Conservation (phyloP, 495 filamentous ascomycete species). For the Hypoxylon lienhwacheense region DNA sequence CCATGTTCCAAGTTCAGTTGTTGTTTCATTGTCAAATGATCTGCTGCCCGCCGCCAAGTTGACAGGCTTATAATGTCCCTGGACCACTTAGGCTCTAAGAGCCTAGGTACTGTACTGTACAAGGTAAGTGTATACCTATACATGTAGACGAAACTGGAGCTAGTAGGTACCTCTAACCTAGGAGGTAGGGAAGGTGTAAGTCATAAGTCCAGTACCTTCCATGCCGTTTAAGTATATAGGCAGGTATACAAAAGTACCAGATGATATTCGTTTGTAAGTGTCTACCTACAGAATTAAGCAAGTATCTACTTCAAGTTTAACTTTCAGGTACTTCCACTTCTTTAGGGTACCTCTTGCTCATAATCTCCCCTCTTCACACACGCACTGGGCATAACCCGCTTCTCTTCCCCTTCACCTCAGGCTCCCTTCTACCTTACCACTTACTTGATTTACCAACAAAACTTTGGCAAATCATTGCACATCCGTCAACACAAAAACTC, state of each 20-base stretch:
- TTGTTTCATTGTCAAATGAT: conserved; percentile 32
- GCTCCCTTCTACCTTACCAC: conserved; percentile 17
- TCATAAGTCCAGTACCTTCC: background rate
- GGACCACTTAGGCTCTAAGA: conserved; percentile 22
- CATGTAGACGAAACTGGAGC: conserved; percentile 18
- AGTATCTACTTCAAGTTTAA: conserved; percentile 4
- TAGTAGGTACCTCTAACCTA: background rate
- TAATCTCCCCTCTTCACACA: conserved; percentile 15
- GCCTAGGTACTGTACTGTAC: too few species aligned
- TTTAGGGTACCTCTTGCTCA: background rate
- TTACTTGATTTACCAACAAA: conserved; percentile 34
- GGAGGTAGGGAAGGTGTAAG: background rate
- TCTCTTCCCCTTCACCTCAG: conserved; percentile 26
- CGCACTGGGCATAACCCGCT: conserved; percentile 21
- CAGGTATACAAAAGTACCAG: background rate
- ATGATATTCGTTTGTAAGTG: too few species aligned
- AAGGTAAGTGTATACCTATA: too few species aligned
- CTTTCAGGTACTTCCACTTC: background rate
- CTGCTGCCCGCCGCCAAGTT: conserved; percentile 28
- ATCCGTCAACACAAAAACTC: conserved; percentile 55
- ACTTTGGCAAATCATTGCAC: conserved; percentile 36
- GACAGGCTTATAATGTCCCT: conserved; percentile 14
- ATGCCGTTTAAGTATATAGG: background rate
- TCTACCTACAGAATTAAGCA: background rate
- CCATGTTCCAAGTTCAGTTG: conserved; percentile 18